A percentile compares a stretch with the other conserved stretches of the same genome.
phyloP scores from a whole-genome alignment of 108 stramenopile species.

The Aurantiochytrium sp. region DNA sequence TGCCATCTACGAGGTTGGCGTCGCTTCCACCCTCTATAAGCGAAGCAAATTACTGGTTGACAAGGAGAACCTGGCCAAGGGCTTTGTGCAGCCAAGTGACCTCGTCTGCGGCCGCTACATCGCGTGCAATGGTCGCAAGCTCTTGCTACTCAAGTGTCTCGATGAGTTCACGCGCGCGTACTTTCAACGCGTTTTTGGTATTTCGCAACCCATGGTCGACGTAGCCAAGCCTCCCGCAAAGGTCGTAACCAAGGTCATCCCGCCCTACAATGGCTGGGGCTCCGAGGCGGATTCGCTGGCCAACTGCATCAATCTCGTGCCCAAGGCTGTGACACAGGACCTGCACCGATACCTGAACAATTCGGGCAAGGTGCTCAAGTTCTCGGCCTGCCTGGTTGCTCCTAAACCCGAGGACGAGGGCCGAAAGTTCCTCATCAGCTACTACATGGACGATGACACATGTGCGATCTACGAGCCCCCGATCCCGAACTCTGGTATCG shows the following conservation, averaged over 20 bases:
- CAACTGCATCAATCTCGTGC: conserved; percentile 47
- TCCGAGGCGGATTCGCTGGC: conserved; percentile 63
- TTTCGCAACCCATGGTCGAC: conserved; percentile 41
- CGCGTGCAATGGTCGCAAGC: conserved; percentile 8
- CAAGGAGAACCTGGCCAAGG: not conserved
- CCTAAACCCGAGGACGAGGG: conserved; percentile 13
- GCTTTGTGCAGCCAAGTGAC: conserved; percentile 18
- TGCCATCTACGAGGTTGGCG: conserved; percentile 51
- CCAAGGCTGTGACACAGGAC: conserved; percentile 39
- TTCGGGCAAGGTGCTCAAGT: conserved; percentile 43
- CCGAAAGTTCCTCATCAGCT: conserved; percentile 55
- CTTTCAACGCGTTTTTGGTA: conserved; percentile 47
- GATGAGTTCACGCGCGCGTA: conserved; percentile 61
- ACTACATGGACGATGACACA: conserved; percentile 64
- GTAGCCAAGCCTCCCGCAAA: conserved; percentile 32
- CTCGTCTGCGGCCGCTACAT: conserved; percentile 26
- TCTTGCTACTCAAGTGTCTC: conserved; percentile 57
- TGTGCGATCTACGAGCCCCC: conserved; percentile 63
- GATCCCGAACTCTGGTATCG: conserved; percentile 55
- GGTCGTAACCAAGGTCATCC: conserved; percentile 46
- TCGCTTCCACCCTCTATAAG: conserved; percentile 55
- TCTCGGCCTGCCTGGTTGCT: conserved; percentile 24
- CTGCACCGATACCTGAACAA: conserved; percentile 43
- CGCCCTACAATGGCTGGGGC: conserved; percentile 65
- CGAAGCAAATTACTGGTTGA: conserved; percentile 53